phyloP scores from a whole-genome alignment of 306 rosid species.

The Pachyrhizus erosus region DNA sequence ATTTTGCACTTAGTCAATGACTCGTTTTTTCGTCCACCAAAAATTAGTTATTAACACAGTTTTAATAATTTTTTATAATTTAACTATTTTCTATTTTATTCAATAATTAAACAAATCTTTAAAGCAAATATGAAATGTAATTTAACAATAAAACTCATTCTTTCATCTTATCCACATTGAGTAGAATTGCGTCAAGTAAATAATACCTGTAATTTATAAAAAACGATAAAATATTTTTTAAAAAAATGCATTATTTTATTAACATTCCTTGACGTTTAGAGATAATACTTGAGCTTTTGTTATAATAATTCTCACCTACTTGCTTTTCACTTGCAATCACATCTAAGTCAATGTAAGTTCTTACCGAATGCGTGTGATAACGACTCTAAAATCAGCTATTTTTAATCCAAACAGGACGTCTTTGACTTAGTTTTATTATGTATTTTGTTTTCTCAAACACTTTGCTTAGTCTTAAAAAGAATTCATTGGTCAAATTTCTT shows the following conservation, averaged over 20 bases:
- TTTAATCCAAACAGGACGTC: neutral
- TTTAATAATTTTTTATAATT: neutral
- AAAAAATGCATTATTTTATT: neutral
- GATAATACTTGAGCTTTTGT: neutral
- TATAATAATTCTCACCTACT: neutral
- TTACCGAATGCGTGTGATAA: neutral
- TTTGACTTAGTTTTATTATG: conserved; percentile 20
- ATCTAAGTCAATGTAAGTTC: neutral
- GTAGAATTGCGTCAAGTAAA: too few species aligned
- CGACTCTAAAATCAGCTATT: neutral
- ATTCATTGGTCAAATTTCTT: neutral
- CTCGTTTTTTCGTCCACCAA: neutral
- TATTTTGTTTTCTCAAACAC: neutral
- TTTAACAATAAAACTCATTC: too few species aligned
- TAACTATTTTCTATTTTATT: neutral
- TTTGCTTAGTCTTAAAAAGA: neutral
- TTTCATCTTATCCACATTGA: too few species aligned
- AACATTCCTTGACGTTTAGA: neutral
- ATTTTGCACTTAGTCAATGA: neutral
- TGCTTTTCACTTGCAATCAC: neutral
- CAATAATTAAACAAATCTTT: neutral
- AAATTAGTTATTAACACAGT: neutral
- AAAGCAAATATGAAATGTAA: neutral
- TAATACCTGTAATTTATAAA: too few species aligned
- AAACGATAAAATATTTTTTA: neutral